Evolutionary conservation across 768 basidiomycete genomes (phyloP), one percentile per base, ranked within the genome.

Genomic region (Lactifluus pinguis): DNA sequence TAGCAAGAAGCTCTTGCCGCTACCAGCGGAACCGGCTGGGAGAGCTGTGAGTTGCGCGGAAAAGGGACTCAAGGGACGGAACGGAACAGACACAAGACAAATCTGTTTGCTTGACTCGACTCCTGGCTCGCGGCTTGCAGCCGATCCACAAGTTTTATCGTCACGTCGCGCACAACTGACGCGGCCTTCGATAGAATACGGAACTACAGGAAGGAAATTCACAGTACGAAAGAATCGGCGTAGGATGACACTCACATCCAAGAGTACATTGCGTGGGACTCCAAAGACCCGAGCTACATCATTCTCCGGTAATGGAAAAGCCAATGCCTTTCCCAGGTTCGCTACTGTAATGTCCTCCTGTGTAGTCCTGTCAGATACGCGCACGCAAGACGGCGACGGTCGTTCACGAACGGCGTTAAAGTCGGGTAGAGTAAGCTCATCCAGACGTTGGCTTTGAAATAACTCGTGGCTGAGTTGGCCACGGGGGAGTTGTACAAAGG

Each of bases 1-100:
- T 34, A 95, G 72, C 9, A 89, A 71, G 62, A 81, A 83, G 57
- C 86, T 89, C 74, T 95, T 97, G 45, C 93, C 94, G 57, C 81
- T 84, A 6, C 94, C 93, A 9, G 80, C 62, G 6, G 79, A 73
- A 14, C 93, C 93, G 62, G 84, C 86, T 92, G 67, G n/a, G 13
- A 52, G 15, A 53, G 17, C 57, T 65, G 50, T 61, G 36, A 50
- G 44, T 36, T 13, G 49, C 29, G 48, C n/a, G 21, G 13, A 6
- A 36, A 14, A 32, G 32, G 36, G 25, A 52, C 30, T 53, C 11
- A 19, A 14, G 10, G 10, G 47, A 60, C 49, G 15, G 59, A 34
- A 19, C 48, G 49, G 3, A 30, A 79, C 85, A 59, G 68, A 87
- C 91, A 87, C 7, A 92, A 69, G 9, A 92, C 81, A 45, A 84